Percentiles rank a stretch among this genome's conserved stretches.
Conservation (phyloP, 768 basidiomycete genomes). For the Cubamyces lactineus region DNA sequence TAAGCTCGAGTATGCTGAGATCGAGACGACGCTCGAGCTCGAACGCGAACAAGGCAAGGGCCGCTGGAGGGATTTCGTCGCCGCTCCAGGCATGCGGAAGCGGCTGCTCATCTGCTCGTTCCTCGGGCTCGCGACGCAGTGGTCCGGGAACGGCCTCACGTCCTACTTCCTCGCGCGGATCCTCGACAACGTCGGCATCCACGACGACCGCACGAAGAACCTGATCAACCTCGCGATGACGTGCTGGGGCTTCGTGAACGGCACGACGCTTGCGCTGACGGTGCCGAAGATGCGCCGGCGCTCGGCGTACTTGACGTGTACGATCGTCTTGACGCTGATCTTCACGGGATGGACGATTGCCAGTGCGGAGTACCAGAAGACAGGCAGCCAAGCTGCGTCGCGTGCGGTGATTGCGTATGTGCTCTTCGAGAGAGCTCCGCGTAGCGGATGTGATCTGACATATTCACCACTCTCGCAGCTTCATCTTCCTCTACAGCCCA, state of each 20-base stretch:
- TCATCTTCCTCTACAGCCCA: slow-evolving; percentile 61
- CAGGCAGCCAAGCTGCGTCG: slow-evolving; percentile 47
- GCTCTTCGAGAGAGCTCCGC: background rate
- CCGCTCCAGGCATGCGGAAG: slow-evolving; percentile 54
- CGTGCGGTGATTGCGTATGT: slow-evolving; percentile 53
- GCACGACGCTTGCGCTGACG: slow-evolving; percentile 52
- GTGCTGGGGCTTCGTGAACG: slow-evolving; percentile 59
- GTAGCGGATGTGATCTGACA: background rate
- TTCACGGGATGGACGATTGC: slow-evolving; percentile 61
- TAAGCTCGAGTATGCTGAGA: slow-evolving; percentile 57
- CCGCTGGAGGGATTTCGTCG: slow-evolving; percentile 50
- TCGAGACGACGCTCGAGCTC: slow-evolving; percentile 56
- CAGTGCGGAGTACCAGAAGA: slow-evolving; percentile 49
- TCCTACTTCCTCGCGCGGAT: slow-evolving; percentile 62
- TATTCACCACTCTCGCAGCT: slow-evolving; percentile 30
- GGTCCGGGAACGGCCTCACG: slow-evolving; percentile 65
- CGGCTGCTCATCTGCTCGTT: slow-evolving; percentile 52
- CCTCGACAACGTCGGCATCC: slow-evolving; percentile 54
- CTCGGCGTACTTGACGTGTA: slow-evolving; percentile 52
- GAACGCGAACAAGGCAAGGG: slow-evolving; percentile 51
- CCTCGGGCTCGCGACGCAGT: slow-evolving; percentile 62
- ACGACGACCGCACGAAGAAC: slow-evolving; percentile 54
- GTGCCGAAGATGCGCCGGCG: slow-evolving; percentile 52
- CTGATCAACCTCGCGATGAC: slow-evolving; percentile 59
- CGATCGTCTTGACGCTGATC: slow-evolving; percentile 47